phyloP scores from a whole-genome alignment of 2,329 filamentous ascomycete species.

The Capronia coronata region DNA sequence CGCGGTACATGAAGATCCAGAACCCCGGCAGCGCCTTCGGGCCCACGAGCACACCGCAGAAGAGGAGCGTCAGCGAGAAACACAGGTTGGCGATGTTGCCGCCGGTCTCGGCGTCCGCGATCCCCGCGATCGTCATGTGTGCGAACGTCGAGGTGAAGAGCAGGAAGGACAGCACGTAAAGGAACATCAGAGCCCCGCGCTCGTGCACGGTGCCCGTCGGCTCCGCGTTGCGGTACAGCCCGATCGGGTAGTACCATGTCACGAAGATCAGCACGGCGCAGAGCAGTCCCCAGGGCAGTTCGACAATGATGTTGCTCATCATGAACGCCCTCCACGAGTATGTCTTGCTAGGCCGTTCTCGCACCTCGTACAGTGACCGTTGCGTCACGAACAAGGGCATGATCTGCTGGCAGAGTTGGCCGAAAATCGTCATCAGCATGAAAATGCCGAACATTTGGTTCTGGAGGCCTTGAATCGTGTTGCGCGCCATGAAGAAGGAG shows the following conservation, averaged over 20 bases:
- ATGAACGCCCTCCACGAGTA: conserved; percentile 73
- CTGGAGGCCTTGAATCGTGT: conserved; percentile 72
- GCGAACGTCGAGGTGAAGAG: conserved; percentile 67
- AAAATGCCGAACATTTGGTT: conserved; percentile 91
- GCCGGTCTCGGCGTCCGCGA: conserved; percentile 63
- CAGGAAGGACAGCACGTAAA: conserved; percentile 60
- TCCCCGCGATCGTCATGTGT: conserved; percentile 64
- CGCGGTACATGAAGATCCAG: conserved; percentile 71
- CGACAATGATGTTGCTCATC: conserved; percentile 63
- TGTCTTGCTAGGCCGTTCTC: conserved; percentile 58
- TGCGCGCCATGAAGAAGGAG: conserved; percentile 68
- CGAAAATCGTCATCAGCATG: conserved; percentile 76
- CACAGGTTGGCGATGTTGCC: conserved; percentile 56
- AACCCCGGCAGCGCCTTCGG: conserved; percentile 58
- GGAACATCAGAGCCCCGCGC: conserved; percentile 58
- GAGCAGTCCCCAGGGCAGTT: conserved; percentile 61
- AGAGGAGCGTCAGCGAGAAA: conserved; percentile 54
- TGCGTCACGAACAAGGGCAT: conserved; percentile 55
- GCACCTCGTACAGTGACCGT: conserved; percentile 54
- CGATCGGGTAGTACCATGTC: conserved; percentile 62
- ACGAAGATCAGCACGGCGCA: conserved; percentile 58
- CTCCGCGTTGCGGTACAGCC: conserved; percentile 40
- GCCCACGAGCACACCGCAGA: conserved; percentile 56
- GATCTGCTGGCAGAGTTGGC: conserved; percentile 49
- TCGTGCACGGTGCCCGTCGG: conserved; percentile 38